A percentile compares a stretch with the other conserved stretches of the same genome.
phyloP scores from a whole-genome alignment of 2,329 filamentous ascomycete genomes.

The Aspergillus awamori region DNA sequence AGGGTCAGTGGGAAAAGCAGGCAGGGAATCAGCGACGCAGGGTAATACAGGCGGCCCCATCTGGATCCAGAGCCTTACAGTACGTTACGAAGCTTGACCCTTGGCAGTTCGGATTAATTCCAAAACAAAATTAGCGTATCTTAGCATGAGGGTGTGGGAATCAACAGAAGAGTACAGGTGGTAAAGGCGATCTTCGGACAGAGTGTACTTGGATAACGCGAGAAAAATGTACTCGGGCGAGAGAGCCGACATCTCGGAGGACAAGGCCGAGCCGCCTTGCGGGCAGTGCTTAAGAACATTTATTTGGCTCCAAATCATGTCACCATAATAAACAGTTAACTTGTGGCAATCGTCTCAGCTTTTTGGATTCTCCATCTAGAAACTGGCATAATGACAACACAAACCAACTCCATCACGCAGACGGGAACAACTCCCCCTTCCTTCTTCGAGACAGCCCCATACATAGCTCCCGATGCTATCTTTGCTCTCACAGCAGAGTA shows the following conservation, averaged over 20 bases:
- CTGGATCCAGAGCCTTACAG: too few relatives aligned
- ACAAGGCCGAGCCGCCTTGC: not conserved
- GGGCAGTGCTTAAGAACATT: not conserved
- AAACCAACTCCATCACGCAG: not conserved
- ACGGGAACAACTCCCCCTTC: conserved; percentile 3
- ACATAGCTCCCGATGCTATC: conserved; percentile 27
- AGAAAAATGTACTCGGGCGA: not conserved
- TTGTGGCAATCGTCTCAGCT: not conserved
- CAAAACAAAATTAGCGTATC: too few relatives aligned
- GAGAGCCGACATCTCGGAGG: not conserved
- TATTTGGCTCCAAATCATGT: too few relatives aligned
- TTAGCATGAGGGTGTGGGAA: too few relatives aligned
- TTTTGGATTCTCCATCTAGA: not conserved
- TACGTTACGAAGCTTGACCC: too few relatives aligned
- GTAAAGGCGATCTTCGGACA: too few relatives aligned
- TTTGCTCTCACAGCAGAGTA: conserved; percentile 51
- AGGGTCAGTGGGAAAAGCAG: too few relatives aligned
- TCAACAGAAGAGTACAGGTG: too few relatives aligned
- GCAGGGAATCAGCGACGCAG: too few relatives aligned
- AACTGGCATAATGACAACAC: not conserved
- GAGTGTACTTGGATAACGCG: not conserved
- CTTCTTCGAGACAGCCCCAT: conserved; percentile 22
- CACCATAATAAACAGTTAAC: too few relatives aligned
- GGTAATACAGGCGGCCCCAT: too few relatives aligned
- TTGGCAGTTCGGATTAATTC: too few relatives aligned